Conservation (phyloP, 2,329 filamentous ascomycete species). For the Talaromyces sp. region DNA sequence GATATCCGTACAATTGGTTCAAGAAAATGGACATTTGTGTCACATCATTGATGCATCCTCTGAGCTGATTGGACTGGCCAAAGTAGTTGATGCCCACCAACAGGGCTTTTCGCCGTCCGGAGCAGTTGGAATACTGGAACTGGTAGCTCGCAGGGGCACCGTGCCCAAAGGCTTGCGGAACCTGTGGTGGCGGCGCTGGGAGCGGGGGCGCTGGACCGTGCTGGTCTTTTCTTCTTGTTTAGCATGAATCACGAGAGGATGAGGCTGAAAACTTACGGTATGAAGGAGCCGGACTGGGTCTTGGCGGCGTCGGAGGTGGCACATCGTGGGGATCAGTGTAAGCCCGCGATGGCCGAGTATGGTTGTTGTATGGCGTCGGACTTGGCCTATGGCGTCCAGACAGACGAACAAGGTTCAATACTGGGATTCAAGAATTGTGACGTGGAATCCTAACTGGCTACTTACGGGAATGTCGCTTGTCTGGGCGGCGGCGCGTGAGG, state of each 20-base stretch:
- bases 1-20: conserved; percentile 79
- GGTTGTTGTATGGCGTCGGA: conserved; percentile 4
- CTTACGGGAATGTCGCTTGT: conserved; percentile 10
- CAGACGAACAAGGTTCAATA: not conserved
- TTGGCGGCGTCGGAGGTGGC: conserved; percentile 6
- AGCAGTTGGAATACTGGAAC: conserved; percentile 92
- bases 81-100: conserved; percentile 97
- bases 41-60: conserved; percentile 95
- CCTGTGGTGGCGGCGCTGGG: conserved; percentile 34
- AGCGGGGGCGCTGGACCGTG: conserved; percentile 1
- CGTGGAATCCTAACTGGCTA: conserved; percentile 1
- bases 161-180: conserved; percentile 66
- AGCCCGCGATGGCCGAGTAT: conserved; percentile 5
- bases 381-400: not conserved
- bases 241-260: not conserved
- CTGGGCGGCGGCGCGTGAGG: conserved; percentile 3
- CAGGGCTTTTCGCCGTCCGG: conserved; percentile 77
- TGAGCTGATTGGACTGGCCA: conserved; percentile 77
- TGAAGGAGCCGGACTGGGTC: conserved; percentile 2
- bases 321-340: conserved; percentile 1
- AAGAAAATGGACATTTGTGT: conserved; percentile 92
- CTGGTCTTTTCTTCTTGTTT: conserved; percentile 2
- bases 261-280: not conserved
- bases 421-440: not conserved
- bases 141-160: conserved; percentile 75